Evolutionary conservation across 139 green algal species (phyloP), one percentile per base, ranked within the genome.

Genomic region (Pseudopediastrum boryanum): DNA sequence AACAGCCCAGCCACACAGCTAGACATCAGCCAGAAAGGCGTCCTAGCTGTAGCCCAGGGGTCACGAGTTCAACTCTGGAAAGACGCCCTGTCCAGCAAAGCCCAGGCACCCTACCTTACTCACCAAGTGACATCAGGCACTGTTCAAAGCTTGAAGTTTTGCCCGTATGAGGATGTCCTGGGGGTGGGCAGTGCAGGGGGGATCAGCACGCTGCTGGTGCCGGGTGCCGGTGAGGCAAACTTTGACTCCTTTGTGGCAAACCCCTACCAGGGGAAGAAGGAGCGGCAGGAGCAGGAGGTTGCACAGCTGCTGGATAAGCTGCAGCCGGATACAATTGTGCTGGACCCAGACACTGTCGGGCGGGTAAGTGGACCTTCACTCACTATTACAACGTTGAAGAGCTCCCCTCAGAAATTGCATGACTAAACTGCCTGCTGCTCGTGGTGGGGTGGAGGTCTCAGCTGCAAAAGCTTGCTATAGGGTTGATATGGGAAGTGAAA

Each of bases 191-290:
- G 16, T 9, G 76, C 76, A 10, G 76, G 76, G 19, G 82, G 87
- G 16, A 21, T 94, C 4, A 84, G 70, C 68, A 94, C 85, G 33
- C 86, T 99, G 64, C 85, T 99, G n/a, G 90, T 99, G 2, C 96
- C 96, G 4, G 95, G 96, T 48, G 80, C 87, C 21, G 96, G 96
- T 5, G 96, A 99, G 88, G 94, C 97, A 35, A 98, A 99, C 93
- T 98, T 94, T 83, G 97, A 99, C 89, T 94, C 92, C 3, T 95
- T 93, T 38, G 95, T 99, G 68, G 96, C 92, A 13, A 95, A 99
- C 85, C 96, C 96, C 21, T 98, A 91, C 86, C 82, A 94, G 63
- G 92, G 74, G n/a, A 78, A 71, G 41, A 89, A 89, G 65, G 89
- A 96, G 83, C 85, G 95, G n/a, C 89, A 87, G 13, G 94, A 98